Percentiles rank a stretch among this genome's conserved stretches.
These are phyloP conservation scores for Hypoxylon sp. DNA, from an alignment of 2,329 filamentous ascomycete species.

Conservation along the genomic window DNA sequence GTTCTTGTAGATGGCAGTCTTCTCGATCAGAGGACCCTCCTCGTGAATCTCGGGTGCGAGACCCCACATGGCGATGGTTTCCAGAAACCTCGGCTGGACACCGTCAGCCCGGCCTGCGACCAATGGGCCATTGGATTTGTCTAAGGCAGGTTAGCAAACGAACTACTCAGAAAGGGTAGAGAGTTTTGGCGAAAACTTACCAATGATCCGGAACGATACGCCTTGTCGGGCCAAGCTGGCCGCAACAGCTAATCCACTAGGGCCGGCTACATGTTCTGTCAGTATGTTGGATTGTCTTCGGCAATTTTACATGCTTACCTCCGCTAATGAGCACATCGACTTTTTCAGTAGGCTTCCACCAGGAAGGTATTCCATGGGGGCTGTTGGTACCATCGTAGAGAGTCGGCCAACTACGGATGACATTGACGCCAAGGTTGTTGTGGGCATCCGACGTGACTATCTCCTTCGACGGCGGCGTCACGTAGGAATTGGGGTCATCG, in stretches of 20 bases:
- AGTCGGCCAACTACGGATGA: constrained; percentile 49
- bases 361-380: constrained; percentile 45
- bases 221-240: constrained; percentile 50
- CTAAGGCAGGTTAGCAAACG: constrained; percentile 21
- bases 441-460: constrained; percentile 44
- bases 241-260: constrained; percentile 49
- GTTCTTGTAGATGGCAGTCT: constrained; percentile 49
- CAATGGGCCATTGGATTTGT: constrained; percentile 48
- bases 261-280: constrained; percentile 45
- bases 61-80: constrained; percentile 34
- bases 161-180: not conserved
- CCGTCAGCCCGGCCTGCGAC: constrained; percentile 40
- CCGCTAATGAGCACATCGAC: constrained; percentile 53
- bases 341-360: constrained; percentile 46
- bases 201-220: constrained; percentile 52
- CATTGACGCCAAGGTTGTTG: constrained; percentile 47
- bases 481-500: constrained; percentile 38
- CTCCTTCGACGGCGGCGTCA: constrained; percentile 43
- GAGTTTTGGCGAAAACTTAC: constrained; percentile 27
- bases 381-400: constrained; percentile 48
- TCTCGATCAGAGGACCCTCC: constrained; percentile 51
- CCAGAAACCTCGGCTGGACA: constrained; percentile 37
- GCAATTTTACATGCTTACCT: constrained; percentile 40
- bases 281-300: not conserved
- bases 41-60: constrained; percentile 46